These are phyloP conservation scores for Penicillium paradoxum DNA, from an alignment of 495 filamentous ascomycete species.

Conservation along the genomic window DNA sequence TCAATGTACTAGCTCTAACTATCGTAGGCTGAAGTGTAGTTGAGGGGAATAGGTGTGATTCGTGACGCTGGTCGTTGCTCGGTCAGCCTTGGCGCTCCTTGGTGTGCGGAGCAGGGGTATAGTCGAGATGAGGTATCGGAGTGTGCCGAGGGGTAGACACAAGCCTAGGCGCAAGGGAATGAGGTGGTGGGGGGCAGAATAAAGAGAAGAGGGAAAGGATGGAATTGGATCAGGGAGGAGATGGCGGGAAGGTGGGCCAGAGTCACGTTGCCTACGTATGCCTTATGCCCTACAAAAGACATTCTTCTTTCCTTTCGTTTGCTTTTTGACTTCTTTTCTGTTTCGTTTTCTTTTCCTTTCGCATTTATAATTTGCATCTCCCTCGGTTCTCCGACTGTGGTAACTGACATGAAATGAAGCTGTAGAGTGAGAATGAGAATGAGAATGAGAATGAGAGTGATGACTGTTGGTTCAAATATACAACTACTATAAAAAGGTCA, in stretches of 20 bases:
- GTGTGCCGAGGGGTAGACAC: constrained; percentile 2
- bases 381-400: constrained; percentile 19
- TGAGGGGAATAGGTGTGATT: constrained; percentile 9
- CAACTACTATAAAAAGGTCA: constrained; percentile 25
- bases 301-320: not conserved
- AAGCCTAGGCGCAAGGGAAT: constrained; percentile 2
- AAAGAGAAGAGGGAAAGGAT: constrained; percentile 8
- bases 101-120: constrained; percentile 10
- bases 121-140: constrained; percentile 4
- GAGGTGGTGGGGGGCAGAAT: not conserved
- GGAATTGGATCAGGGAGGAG: constrained; percentile 19
- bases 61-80: constrained; percentile 20
- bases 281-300: not conserved
- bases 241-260: constrained; percentile 25
- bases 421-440: too few species aligned
- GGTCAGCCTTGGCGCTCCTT: constrained; percentile 25
- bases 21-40: constrained; percentile 9
- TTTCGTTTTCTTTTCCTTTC: not conserved
- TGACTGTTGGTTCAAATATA: too few species aligned
- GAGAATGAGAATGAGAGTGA: too few species aligned
- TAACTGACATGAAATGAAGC: constrained; percentile 28
- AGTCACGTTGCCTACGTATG: constrained; percentile 33
- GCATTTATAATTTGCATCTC: too few species aligned
- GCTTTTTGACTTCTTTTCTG: not conserved
- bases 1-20: constrained; percentile 7